Base-by-base conservation (phyloP, 108 stramenopile genomes). In the Mayamaea pseudoterrestris region DNA sequence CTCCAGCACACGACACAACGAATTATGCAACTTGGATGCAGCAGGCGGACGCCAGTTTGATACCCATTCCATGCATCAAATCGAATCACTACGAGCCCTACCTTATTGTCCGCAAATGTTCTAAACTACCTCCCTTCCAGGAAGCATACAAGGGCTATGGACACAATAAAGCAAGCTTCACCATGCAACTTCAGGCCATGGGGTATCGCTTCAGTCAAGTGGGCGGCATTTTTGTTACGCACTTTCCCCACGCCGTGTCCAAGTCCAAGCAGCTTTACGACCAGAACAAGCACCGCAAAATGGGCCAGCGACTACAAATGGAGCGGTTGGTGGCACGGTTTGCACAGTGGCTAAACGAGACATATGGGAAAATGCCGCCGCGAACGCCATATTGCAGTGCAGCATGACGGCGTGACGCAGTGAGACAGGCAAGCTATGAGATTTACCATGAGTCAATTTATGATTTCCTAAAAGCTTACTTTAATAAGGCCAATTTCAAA, bases 31-130 rank as follows among this genome's bases (percentile, higher is more conserved):
- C 56, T 12, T 84, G 82, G 83, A 51, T 49, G 29, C 44, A 50
- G 2, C 67, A 80, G 54, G 43, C 63, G 24, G 34, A 41, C 2
- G 70, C 65, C 0, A 43, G 34, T 3, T 55, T 69, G 32, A 43
- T 62, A 18, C 63, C 66, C 34, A 61, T 87, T 43, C 53, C 61
- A 9, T 88, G 86, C 40, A 50, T 88, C 13, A 47, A 65, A 32
- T 72, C 66, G 35, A 70, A 83, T 56, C 73, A 79, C 6, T 88
- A 88, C 37, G 86, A 88, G 56, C 86, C 86, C 23, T 88, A 81
- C 45, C 24, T 88, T 42, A 61, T 59, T 13, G 4, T 87, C 1
- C 62, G 78, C 21, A 80, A 73, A 31, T 87, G 80, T 41, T 51
- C 37, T 20, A 57, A 74, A 14, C 34, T 83, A 27, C 85, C 85